phyloP scores from a whole-genome alignment of 768 basidiomycete species.

The Mycena kentingensis region DNA sequence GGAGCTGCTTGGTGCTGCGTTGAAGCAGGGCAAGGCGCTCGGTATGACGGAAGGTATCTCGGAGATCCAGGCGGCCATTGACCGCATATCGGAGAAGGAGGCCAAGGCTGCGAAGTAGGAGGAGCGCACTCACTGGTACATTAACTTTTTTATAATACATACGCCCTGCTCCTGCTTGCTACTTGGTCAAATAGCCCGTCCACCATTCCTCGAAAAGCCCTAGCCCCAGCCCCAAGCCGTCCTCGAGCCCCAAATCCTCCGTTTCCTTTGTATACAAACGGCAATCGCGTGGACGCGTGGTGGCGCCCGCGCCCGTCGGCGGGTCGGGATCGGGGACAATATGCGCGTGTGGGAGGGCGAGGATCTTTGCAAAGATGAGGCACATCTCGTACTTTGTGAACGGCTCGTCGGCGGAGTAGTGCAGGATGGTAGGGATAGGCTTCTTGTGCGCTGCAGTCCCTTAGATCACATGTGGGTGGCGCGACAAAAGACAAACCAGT shows the following conservation, averaged over 20 bases:
- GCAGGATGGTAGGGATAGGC: slow-evolving; percentile 70
- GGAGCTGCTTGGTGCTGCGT: slow-evolving; percentile 1
- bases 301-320: slow-evolving; percentile 64
- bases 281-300: slow-evolving; percentile 78
- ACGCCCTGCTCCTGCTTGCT: no score
- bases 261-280: slow-evolving; percentile 77
- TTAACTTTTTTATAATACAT: slow-evolving; percentile 1
- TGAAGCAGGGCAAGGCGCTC: slow-evolving; percentile 9
- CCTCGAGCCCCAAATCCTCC: slow-evolving; percentile 61
- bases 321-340: slow-evolving; percentile 72
- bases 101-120: not conserved
- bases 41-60: slow-evolving; percentile 11
- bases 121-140: not conserved
- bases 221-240: slow-evolving; percentile 60
- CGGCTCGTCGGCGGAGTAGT: slow-evolving; percentile 81
- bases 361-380: slow-evolving; percentile 69
- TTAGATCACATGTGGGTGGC: not conserved
- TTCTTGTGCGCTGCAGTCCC: slow-evolving; percentile 34
- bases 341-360: slow-evolving; percentile 71
- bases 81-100: slow-evolving; percentile 6
- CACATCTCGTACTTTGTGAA: slow-evolving; percentile 96
- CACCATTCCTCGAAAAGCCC: slow-evolving; percentile 87
- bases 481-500: slow-evolving; percentile 47
- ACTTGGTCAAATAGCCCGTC: slow-evolving; percentile 48
- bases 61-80: slow-evolving; percentile 5